Conservation (phyloP, 306 rosid genomes). For the Albizia julibrissin region DNA sequence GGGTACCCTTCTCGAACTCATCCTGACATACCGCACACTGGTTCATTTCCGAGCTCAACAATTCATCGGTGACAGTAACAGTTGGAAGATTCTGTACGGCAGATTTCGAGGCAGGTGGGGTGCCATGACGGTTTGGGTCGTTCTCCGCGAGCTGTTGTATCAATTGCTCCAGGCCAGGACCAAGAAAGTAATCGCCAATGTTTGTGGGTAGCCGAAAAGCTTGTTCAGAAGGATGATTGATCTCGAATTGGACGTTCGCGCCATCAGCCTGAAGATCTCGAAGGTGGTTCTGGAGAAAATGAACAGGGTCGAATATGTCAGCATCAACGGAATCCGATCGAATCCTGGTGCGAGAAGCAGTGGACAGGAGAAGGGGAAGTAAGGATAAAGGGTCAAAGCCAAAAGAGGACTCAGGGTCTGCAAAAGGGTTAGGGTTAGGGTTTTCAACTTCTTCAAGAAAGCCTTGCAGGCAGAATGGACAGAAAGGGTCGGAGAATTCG, state of each 20-base stretch:
- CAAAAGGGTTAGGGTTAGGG: constrained; percentile 41
- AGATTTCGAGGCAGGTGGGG: constrained; percentile 84
- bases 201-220: constrained; percentile 55
- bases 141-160: constrained; percentile 98
- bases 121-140: constrained; percentile 85
- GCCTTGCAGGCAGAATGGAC: constrained; percentile 73
- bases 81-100: constrained; percentile 66
- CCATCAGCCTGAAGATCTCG: constrained; percentile 63
- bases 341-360: constrained; percentile 47
- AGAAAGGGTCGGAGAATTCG: constrained; percentile 67
- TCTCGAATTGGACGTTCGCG: constrained; percentile 78
- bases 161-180: constrained; percentile 94
- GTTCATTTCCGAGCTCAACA: constrained; percentile 75
- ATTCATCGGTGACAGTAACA: constrained; percentile 51
- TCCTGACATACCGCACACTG: constrained; percentile 98
- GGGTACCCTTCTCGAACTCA: constrained; percentile 67
- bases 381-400: constrained; percentile 9
- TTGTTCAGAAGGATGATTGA: constrained; percentile 50
- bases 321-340: constrained; percentile 41
- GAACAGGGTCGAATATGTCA: constrained; percentile 67
- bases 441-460: constrained; percentile 76
- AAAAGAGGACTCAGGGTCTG: constrained; percentile 17
- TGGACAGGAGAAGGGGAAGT: constrained; percentile 16
- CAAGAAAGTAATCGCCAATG: constrained; percentile 89
- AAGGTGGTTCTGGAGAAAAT: constrained; percentile 77